These are phyloP conservation scores for Pittosporum tobira DNA, from an alignment of 129 eudicot species.

Conservation along the genomic window DNA sequence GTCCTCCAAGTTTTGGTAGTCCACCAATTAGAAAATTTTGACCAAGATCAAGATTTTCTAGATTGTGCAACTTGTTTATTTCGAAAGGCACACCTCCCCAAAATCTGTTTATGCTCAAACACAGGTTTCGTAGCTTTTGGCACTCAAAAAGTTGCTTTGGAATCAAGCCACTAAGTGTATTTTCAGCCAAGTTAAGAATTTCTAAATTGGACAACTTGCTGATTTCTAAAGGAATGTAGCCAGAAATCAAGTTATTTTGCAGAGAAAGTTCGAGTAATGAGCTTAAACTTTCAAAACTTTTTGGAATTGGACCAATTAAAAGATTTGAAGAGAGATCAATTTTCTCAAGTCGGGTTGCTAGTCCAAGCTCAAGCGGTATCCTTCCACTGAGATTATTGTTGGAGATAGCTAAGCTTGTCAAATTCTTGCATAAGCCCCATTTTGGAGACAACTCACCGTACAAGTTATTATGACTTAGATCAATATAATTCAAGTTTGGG, in stretches of 20 bases:
- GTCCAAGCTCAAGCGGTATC: slow-evolving; percentile 20
- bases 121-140: slow-evolving; percentile 11
- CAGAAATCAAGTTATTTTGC: slow-evolving; percentile 18
- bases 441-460: slow-evolving; percentile 34
- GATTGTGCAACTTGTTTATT: neutral
- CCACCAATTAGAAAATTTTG: neutral
- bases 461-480: slow-evolving; percentile 24
- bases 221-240: slow-evolving; percentile 22
- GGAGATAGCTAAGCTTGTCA: no score
- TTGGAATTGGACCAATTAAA: slow-evolving; percentile 33
- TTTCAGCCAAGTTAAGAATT: slow-evolving; percentile 24
- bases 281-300: slow-evolving; percentile 11
- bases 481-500: no score
- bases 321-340: slow-evolving; percentile 27
- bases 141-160: slow-evolving; percentile 17
- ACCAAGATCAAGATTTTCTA: neutral
- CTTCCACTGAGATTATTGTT: no score
- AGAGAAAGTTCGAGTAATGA: slow-evolving; percentile 13
- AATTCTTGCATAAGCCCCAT: no score
- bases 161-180: slow-evolving; percentile 19
- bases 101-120: slow-evolving; percentile 15
- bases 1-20: slow-evolving; percentile 10
- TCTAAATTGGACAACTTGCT: slow-evolving; percentile 16
- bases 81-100: neutral
- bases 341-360: slow-evolving; percentile 1